Evolutionary conservation across 768 basidiomycete species (phyloP).

Genomic region (Leccinum disarticulatum): DNA sequence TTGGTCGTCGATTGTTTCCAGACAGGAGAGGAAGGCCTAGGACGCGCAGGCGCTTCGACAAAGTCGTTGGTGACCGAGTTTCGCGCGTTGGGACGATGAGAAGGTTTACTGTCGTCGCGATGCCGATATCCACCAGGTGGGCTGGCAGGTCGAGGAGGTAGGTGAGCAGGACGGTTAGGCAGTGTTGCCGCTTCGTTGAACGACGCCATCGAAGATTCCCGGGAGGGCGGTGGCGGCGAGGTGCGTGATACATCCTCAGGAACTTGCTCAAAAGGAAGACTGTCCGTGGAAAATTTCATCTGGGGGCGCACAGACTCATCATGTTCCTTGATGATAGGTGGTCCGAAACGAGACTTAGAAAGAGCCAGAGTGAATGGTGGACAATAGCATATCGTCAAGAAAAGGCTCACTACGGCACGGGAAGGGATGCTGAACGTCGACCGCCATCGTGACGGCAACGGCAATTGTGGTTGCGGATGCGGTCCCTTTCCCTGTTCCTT

Average conservation of each 20-base stretch:
- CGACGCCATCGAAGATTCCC: constrained; percentile 29
- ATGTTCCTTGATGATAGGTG: constrained; percentile 27
- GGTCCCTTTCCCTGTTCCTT: neutral
- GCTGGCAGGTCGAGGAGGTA: constrained; percentile 26
- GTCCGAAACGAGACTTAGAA: constrained; percentile 33
- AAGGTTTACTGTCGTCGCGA: constrained; percentile 8
- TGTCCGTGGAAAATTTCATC: constrained; percentile 20
- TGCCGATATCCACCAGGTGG: constrained; percentile 14
- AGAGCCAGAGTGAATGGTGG: neutral
- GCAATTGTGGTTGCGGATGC: constrained; percentile 2
- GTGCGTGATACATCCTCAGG: constrained; percentile 21
- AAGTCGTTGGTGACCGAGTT: constrained; percentile 7
- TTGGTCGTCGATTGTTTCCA: constrained; percentile 1
- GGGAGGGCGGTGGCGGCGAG: constrained; percentile 30
- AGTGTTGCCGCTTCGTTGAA: constrained; percentile 9
- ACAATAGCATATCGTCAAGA: too few relatives aligned
- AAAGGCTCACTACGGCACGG: constrained; percentile 18
- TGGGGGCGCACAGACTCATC: constrained; percentile 6
- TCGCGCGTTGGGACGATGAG: neutral
- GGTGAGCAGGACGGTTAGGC: constrained; percentile 13
- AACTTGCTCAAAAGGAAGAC: constrained; percentile 9
- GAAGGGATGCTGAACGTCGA: constrained; percentile 20
- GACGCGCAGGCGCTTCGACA: constrained; percentile 5
- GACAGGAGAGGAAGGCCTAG: constrained; percentile 6
- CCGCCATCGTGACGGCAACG: constrained; percentile 3